These are phyloP conservation scores for Daldinia caldariorum DNA, from an alignment of 495 filamentous ascomycete species.

Conservation along the genomic window DNA sequence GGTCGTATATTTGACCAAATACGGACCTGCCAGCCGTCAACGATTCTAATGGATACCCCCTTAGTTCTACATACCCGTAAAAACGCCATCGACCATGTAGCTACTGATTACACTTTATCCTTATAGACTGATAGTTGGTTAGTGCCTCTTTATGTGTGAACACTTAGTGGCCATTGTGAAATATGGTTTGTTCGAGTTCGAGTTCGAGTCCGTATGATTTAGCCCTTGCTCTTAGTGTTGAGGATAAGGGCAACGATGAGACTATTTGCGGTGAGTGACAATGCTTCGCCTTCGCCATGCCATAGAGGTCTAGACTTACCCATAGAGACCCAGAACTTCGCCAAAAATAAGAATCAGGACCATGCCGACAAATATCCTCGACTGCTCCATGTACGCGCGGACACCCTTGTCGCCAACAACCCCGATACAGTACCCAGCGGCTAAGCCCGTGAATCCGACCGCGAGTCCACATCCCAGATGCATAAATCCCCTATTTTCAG, in stretches of 20 bases:
- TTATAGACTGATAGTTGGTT: constrained; percentile 25
- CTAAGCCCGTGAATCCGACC: constrained; percentile 89
- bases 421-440: constrained; percentile 97
- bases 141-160: constrained; percentile 27
- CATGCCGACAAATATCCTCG: constrained; percentile 96
- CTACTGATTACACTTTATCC: constrained; percentile 45
- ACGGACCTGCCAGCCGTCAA: constrained; percentile 36
- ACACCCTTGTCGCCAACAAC: constrained; percentile 95
- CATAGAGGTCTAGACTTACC: constrained; percentile 64
- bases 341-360: constrained; percentile 98
- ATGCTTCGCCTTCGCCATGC: background rate
- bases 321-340: constrained; percentile 96
- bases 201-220: constrained; percentile 23
- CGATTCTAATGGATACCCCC: constrained; percentile 27
- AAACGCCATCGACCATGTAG: constrained; percentile 47
- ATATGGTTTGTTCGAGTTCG: constrained; percentile 1
- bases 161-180: constrained; percentile 11
- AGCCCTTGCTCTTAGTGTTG: constrained; percentile 65
- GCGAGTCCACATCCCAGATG: constrained; percentile 91
- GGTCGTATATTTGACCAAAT: constrained; percentile 23
- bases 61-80: constrained; percentile 46
- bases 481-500: constrained; percentile 76
- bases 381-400: constrained; percentile 94
- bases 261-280: constrained; percentile 39
- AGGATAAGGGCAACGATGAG: constrained; percentile 63